Percentiles rank a stretch among this genome's conserved stretches.
phyloP scores from a whole-genome alignment of 768 basidiomycete genomes.

The Naganishia vishniacii region DNA sequence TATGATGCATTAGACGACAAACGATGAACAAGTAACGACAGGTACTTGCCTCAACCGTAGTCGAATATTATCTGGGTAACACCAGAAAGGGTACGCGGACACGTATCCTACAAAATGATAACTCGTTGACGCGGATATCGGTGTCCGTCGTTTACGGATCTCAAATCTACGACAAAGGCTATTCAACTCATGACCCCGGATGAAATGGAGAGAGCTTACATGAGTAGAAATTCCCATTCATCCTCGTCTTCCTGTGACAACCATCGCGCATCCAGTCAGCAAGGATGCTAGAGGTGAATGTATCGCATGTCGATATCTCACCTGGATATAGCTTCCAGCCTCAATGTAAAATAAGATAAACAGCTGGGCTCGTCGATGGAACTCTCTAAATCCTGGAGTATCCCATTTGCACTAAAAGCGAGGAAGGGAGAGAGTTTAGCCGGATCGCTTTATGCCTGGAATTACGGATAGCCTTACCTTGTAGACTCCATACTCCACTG shows the following conservation, averaged over 20 bases:
- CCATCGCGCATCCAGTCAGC: not conserved
- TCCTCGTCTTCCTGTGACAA: constrained; percentile 18
- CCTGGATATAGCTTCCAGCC: constrained; percentile 82
- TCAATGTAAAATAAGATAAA: constrained; percentile 94
- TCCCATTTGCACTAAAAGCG: constrained; percentile 67
- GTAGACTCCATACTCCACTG: constrained; percentile 79
- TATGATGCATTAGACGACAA: constrained; percentile 2
- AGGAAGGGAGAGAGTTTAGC: not conserved
- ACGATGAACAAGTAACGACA: not conserved
- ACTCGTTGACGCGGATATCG: constrained; percentile 48
- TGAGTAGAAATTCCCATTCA: constrained; percentile 51
- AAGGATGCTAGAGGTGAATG: not conserved
- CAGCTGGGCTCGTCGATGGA: constrained; percentile 85
- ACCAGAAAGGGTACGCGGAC: constrained; percentile 90
- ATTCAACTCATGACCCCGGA: too few relatives aligned
- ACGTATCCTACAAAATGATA: constrained; percentile 96
- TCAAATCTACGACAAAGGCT: constrained; percentile 62
- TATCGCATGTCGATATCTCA: constrained; percentile 26
- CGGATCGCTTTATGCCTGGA: not conserved
- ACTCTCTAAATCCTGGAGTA: constrained; percentile 82
- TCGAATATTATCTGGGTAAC: constrained; percentile 83
- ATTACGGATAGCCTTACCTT: constrained; percentile 58
- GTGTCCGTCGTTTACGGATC: constrained; percentile 58
- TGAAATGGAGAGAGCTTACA: too few relatives aligned
- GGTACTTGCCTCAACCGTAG: constrained; percentile 71